Evolutionary conservation across 2,329 filamentous ascomycete genomes (phyloP).

Genomic region (Dendrostoma leiphaemia): DNA sequence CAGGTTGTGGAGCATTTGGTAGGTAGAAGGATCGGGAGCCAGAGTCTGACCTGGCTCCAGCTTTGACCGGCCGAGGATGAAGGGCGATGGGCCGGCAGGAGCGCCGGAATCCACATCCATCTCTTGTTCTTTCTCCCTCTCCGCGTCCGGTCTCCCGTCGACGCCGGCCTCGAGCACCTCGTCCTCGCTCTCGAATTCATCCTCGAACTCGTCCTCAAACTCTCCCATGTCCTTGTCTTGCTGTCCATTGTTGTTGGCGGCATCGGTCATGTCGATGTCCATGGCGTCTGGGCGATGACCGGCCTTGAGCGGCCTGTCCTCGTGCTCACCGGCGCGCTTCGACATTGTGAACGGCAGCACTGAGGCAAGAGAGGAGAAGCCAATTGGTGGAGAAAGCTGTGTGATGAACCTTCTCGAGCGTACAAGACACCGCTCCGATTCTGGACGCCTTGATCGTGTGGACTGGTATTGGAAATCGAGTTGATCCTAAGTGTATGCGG

Average conservation of each 20-base stretch:
- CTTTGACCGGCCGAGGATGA: slow-evolving; percentile 92
- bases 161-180: slow-evolving; percentile 94
- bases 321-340: slow-evolving; percentile 55
- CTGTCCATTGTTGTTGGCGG: slow-evolving; percentile 34
- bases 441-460: no score
- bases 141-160: slow-evolving; percentile 86
- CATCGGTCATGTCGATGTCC: slow-evolving; percentile 59
- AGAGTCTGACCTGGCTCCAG: slow-evolving; percentile 88
- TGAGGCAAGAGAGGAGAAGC: background rate
- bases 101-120: slow-evolving; percentile 75
- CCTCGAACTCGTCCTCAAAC: slow-evolving; percentile 94
- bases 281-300: slow-evolving; percentile 61
- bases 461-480: no score
- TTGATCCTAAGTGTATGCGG: no score
- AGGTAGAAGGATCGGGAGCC: slow-evolving; percentile 87
- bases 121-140: slow-evolving; percentile 87
- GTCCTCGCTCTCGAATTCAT: slow-evolving; percentile 84
- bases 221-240: slow-evolving; percentile 64
- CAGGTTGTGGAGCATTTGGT: slow-evolving; percentile 95
- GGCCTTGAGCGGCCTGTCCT: slow-evolving; percentile 55
- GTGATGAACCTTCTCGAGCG: no score
- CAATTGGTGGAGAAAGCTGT: no score
- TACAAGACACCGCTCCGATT: no score
- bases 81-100: slow-evolving; percentile 66
- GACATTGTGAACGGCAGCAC: slow-evolving; percentile 46